Evolutionary conservation across 768 basidiomycete species (phyloP), one percentile per base, ranked within the genome.

Genomic region (Clavaria fumosa): DNA sequence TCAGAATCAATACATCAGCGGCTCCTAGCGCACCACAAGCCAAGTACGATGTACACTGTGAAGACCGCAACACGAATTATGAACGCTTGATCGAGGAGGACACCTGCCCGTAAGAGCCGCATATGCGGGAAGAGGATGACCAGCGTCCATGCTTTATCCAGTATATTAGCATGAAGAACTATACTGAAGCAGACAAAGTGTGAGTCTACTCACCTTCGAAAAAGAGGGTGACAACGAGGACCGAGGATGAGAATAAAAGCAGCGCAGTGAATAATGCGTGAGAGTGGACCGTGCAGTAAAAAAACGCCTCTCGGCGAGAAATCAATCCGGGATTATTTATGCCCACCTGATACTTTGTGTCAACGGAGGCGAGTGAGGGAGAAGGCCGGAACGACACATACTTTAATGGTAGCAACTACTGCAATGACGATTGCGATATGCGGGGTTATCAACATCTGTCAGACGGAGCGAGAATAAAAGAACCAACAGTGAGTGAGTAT

Each of bases 271-370:
- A 28, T 28, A 28, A 28, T 28, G 9, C 26, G 14, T 28, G 26
- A 9, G 26, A 28, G 9, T 14, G 26, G 26, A 28, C 26, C 9
- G 26, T 9, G 26, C 26, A 45, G 22, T 37, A 37, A 36, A 12
- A 31, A 14, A 30, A 28, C 9, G 9, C 9, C 9, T 14, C 9
- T 9, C 14, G 9, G 14, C 26, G 26, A 14, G 26, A 28, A 28
- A 28, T 28, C 9, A 9, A 14, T 9, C 9, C 9, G 14, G 26
- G 14, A 14, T 28, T 14, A 9, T 9, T 9, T 28, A 14, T 14
- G 26, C 26, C 26, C 14, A 28, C 26, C 26, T 28, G 14, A 28
- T 14, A n/a, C n/a, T n/a, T n/a, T n/a, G n/a, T n/a, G n/a, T 14
- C 9, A 14, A 28, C 26, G 26, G 9, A 28, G 14, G 26, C 9